A percentile compares a stretch with the other conserved stretches of the same genome.
phyloP scores from a whole-genome alignment of 208 protist genomes.

The Jaenimonas drosophilae region DNA sequence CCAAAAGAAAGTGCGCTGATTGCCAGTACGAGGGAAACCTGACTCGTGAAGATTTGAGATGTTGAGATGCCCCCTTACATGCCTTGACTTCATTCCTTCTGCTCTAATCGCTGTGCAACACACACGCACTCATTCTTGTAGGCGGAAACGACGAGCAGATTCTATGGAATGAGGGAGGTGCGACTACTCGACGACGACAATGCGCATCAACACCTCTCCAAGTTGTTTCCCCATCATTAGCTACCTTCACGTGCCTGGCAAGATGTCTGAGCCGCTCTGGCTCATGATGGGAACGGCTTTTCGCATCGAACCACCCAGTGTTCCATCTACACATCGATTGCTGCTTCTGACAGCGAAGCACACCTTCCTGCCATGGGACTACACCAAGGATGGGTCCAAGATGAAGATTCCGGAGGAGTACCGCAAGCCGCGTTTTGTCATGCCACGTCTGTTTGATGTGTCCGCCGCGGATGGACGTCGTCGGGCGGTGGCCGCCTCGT shows the following conservation, averaged over 20 bases:
- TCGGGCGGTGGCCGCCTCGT: constrained; percentile 10
- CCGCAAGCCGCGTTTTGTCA: constrained; percentile 56
- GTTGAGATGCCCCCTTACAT: too few relatives aligned
- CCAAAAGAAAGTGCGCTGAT: too few relatives aligned
- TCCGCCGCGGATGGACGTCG: constrained; percentile 10
- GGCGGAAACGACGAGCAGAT: too few relatives aligned
- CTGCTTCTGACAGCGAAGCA: constrained; percentile 75
- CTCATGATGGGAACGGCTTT: constrained; percentile 82
- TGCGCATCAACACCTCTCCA: background rate
- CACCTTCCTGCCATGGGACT: constrained; percentile 68
- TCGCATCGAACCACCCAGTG: constrained; percentile 5
- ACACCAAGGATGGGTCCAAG: constrained; percentile 25
- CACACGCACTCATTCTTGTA: too few relatives aligned
- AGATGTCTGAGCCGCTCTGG: constrained; percentile 72
- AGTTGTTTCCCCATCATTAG: constrained; percentile 53
- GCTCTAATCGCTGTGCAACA: too few relatives aligned
- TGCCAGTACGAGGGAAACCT: too few relatives aligned
- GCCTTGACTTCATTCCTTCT: too few relatives aligned
- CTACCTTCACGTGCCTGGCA: constrained; percentile 72
- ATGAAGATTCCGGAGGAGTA: constrained; percentile 75
- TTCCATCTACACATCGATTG: background rate
- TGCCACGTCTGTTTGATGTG: constrained; percentile 30
- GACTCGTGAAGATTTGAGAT: too few relatives aligned
- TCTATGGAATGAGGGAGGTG: too few relatives aligned
- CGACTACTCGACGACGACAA: background rate